A percentile compares a stretch with the other conserved stretches of the same genome.
Conservation (phyloP, 2,329 filamentous ascomycete genomes). For the Rhinocladiella similis region DNA sequence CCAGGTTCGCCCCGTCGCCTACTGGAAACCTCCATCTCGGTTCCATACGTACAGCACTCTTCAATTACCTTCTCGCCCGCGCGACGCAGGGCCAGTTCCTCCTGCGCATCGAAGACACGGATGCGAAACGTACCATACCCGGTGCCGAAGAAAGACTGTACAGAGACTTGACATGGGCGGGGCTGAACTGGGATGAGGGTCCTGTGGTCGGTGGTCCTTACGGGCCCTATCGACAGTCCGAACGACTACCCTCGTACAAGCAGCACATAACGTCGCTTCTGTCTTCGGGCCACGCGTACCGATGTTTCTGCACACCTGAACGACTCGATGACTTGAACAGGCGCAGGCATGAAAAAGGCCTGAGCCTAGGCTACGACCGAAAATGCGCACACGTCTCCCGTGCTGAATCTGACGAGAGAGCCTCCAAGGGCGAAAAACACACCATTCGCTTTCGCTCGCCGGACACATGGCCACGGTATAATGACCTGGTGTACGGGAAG, state of each 20-base stretch:
- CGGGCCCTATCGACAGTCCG: constrained; percentile 87
- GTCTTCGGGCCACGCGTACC: constrained; percentile 73
- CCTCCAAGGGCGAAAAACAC: constrained; percentile 67
- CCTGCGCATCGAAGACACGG: constrained; percentile 86
- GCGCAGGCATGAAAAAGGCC: constrained; percentile 59
- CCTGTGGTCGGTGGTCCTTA: constrained; percentile 78
- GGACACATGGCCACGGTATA: constrained; percentile 62
- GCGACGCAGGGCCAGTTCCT: constrained; percentile 88
- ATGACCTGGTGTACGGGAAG: constrained; percentile 77
- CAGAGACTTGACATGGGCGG: constrained; percentile 82
- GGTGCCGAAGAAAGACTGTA: constrained; percentile 78
- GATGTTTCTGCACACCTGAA: constrained; percentile 84
- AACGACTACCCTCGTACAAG: constrained; percentile 72
- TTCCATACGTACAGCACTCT: constrained; percentile 88
- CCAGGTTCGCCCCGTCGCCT: constrained; percentile 92
- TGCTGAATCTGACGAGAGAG: constrained; percentile 70
- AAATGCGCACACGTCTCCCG: constrained; percentile 66
- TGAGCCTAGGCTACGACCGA: constrained; percentile 66
- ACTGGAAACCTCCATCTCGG: constrained; percentile 93
- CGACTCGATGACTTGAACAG: constrained; percentile 68
- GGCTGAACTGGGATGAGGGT: constrained; percentile 91
- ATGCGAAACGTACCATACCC: constrained; percentile 75
- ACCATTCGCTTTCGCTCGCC: constrained; percentile 75
- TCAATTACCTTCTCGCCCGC: constrained; percentile 88
- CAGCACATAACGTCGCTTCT: constrained; percentile 70